Base-by-base conservation (phyloP, 2,329 filamentous ascomycete species). In the Ceratocystis variospora region DNA sequence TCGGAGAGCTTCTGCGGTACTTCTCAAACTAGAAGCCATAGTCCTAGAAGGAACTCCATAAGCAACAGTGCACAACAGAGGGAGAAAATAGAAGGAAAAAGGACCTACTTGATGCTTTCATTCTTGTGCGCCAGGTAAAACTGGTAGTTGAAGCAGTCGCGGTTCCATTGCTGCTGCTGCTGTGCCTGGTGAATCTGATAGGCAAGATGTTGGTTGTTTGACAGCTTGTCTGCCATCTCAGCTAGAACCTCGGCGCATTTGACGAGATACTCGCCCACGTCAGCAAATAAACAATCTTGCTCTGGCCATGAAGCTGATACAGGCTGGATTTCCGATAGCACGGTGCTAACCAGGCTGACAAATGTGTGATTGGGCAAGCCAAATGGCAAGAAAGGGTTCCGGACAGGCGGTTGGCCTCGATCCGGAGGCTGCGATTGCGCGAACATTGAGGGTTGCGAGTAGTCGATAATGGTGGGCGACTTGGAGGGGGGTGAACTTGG, bases 231-330 rank as follows among this genome's bases (percentile, higher is more conserved):
- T 1, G 66, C 66, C 44, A 64, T 50, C 8, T 67, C 62, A 37
- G 66, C 66, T 33, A 67, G 53, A 3, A 46, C 45, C 62, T 67
- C 66, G n/a, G 46, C 33, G 53, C 66, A 67, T n/a, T 67, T 67
- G 61, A 67, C 66, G 5, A 67, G 41, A n/a, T 67, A 67, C 44
- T 67, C 66, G 28, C 66, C 66, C 17, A 67, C 66, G 28, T 67
- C 66, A n/a, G 66, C 61, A 53, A 67, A 67, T 5, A 64, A 7
- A 31, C 62, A 63, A 7, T 67, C 53, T 44, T 67, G 66, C 3
- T 66, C 59, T 5, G 66, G 62, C 66, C 66, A 67, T 28, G 62
- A 53, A 15, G 12, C 28, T 25, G 61, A 64, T 5, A 67, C 61
- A 12, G 66, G 66, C 50, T 61, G 61, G 25, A 67, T 48, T 22